Evolutionary conservation across 2,329 filamentous ascomycete genomes (phyloP), one percentile per base, ranked within the genome.

Genomic region (Emericellopsis atlantica): DNA sequence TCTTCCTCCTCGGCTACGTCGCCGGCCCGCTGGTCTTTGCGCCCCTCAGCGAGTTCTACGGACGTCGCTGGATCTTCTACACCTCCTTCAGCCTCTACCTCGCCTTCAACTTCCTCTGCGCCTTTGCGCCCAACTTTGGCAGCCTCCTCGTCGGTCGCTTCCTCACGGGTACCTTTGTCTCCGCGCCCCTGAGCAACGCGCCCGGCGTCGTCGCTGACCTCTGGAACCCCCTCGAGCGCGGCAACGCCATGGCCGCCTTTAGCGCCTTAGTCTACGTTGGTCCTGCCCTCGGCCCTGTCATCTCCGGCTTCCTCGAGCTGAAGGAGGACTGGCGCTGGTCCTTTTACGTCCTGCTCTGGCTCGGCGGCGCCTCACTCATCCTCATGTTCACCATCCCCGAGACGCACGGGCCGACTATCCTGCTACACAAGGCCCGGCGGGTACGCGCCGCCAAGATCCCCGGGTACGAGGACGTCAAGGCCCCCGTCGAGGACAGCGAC

Each of bases 321-420:
- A 73, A 65, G 26, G 61, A 72, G 45, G 54, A 63, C 45, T 77
- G 72, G 74, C 52, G 65, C 18, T 77, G 72, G 72, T 62, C 56
- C 23, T 69, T 72, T 48, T 71, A 69, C 43, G 61, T 67, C 2
- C 49, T 67, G 14, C 51, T 72, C 6, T 66, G 62, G 58, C 47
- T 72, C 0, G 65, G 58, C 4, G 65, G 49, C 1, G 47, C 50
- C 6, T 61, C 64, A 0, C 53, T 52, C 4, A 2, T 66, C 6
- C 42, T 74, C 4, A 69, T 78, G 65, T 60, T 77, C 40, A 72
- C 72, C 1, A 69, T 79, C 7, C 76, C 75, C 1, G 75, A 79
- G 49, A 79, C 76, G 0, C 67, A 69, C 31, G 63, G 62, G 0
- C 65, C 63, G 0, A 65, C 59, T 4, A 61, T 80, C 5, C 58